Evolutionary conservation across 2,329 filamentous ascomycete species (phyloP).

Genomic region (Phaeomoniella chlamydospora): DNA sequence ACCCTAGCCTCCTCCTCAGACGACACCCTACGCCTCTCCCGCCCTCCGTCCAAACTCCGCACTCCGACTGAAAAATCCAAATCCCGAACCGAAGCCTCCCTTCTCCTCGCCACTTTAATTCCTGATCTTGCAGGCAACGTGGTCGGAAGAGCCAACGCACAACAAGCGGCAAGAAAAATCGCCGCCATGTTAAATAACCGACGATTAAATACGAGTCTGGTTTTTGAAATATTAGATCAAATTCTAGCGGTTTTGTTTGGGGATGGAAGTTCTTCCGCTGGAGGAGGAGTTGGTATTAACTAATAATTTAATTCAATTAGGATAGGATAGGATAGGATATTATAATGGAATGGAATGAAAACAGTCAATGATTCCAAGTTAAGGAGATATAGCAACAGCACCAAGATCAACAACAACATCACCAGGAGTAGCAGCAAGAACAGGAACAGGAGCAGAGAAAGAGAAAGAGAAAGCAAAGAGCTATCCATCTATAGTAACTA

Average conservation of each 20-base stretch:
- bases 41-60: conserved; percentile 39
- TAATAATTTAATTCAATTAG: no score
- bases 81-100: conserved; percentile 71
- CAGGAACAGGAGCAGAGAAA: no score
- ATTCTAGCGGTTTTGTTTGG: conserved; percentile 51
- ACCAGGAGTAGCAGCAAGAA: no score
- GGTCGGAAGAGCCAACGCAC: conserved; percentile 81
- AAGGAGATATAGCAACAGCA: no score
- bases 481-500: no score
- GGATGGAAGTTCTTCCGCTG: conserved; percentile 16
- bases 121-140: conserved; percentile 88
- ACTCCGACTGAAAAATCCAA: conserved; percentile 60
- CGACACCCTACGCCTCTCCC: conserved; percentile 25
- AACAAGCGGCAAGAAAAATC: conserved; percentile 74
- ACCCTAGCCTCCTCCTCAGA: conserved; percentile 13
- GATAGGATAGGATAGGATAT: no score
- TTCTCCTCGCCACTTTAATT: conserved; percentile 78
- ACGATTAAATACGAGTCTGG: conserved; percentile 63
- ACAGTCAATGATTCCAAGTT: no score
- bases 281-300: no score
- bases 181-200: conserved; percentile 87
- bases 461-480: no score
- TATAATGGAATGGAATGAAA: no score
- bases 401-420: no score
- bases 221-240: conserved; percentile 59